These are phyloP conservation scores for Ciborinia camelliae DNA, from an alignment of 2,329 filamentous ascomycete species.

Conservation along the genomic window DNA sequence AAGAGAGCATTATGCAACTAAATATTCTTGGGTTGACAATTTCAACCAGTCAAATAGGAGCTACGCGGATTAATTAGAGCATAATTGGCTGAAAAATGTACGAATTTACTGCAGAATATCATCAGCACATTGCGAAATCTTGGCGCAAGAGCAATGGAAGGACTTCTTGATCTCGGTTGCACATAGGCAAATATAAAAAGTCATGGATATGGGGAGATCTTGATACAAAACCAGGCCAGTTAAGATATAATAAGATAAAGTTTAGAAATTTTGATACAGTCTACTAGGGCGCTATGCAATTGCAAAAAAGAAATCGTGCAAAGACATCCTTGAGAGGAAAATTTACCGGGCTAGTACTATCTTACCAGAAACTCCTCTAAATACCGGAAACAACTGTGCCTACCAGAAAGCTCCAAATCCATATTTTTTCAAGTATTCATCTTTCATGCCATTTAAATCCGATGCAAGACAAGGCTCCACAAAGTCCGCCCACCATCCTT, in stretches of 20 bases:
- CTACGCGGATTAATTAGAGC: too few species aligned
- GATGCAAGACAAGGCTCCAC: conserved; percentile 11
- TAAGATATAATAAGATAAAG: not conserved
- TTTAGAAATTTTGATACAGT: not conserved
- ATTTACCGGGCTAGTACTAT: not conserved
- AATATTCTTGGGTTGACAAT: not conserved
- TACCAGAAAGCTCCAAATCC: not conserved
- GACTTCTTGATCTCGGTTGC: too few species aligned
- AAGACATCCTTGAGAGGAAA: too few species aligned
- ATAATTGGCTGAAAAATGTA: too few species aligned
- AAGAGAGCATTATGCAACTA: not conserved
- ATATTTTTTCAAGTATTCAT: conserved; percentile 18
- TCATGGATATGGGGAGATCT: not conserved
- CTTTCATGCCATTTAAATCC: not conserved
- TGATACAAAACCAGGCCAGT: not conserved
- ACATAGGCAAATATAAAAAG: not conserved
- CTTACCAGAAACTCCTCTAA: not conserved
- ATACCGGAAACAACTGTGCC: not conserved
- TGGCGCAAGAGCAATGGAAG: too few species aligned
- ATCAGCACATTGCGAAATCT: too few species aligned
- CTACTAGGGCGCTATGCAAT: not conserved
- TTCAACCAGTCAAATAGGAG: not conserved
- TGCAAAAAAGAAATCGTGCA: not conserved
- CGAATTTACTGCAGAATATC: not conserved
- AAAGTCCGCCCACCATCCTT: conserved; percentile 15